phyloP scores from a whole-genome alignment of 352 stramenopile genomes.

The Phytopythium vexans region DNA sequence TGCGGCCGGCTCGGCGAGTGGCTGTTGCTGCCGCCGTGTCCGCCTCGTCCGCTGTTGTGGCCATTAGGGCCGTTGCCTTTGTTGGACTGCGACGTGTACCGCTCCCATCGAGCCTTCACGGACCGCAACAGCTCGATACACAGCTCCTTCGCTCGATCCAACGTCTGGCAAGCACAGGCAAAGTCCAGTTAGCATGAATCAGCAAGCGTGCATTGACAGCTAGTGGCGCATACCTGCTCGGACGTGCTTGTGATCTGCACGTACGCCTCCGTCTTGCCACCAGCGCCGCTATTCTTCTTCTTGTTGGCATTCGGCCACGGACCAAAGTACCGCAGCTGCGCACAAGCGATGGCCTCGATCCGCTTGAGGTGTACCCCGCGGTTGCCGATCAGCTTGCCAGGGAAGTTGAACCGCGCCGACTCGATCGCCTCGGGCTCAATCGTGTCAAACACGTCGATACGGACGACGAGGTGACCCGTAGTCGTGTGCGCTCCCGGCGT shows the following conservation, averaged over 20 bases:
- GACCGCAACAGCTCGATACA: slow-evolving; percentile 43
- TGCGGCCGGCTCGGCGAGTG: slow-evolving; percentile 1
- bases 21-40: not conserved
- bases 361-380: slow-evolving; percentile 64
- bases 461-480: slow-evolving; percentile 23
- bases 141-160: slow-evolving; percentile 43
- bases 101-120: slow-evolving; percentile 58
- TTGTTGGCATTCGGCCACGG: slow-evolving; percentile 25
- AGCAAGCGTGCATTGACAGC: slow-evolving; percentile 1
- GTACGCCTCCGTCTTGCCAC: slow-evolving; percentile 18
- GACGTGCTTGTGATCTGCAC: slow-evolving; percentile 53
- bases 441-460: slow-evolving; percentile 33
- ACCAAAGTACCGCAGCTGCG: slow-evolving; percentile 53
- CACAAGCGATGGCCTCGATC: slow-evolving; percentile 49
- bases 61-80: not conserved
- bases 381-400: slow-evolving; percentile 55
- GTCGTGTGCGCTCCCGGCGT: slow-evolving; percentile 24
- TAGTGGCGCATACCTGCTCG: slow-evolving; percentile 29
- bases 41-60: not conserved
- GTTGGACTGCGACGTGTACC: slow-evolving; percentile 9
- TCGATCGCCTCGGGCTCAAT: slow-evolving; percentile 37
- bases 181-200: not conserved
- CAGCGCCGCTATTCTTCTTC: slow-evolving; percentile 13
- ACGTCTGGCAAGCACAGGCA: slow-evolving; percentile 8
- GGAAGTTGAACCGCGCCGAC: slow-evolving; percentile 64